Conservation (phyloP, 768 basidiomycete species). For the Tricholoma furcatifolium region DNA sequence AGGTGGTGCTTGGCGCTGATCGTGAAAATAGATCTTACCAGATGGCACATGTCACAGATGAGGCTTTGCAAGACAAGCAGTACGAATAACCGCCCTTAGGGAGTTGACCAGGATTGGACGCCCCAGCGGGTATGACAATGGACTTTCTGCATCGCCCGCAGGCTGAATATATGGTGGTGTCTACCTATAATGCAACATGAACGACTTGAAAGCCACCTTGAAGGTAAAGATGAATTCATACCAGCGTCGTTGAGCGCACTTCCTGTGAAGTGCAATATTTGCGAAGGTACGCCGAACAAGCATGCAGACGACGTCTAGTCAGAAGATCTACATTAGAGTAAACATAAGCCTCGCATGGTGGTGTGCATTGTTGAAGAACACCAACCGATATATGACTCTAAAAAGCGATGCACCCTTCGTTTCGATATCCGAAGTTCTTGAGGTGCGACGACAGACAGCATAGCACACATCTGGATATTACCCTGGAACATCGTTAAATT, state of each 20-base stretch:
- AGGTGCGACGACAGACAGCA: constrained; percentile 62
- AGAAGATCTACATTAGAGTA: constrained; percentile 51
- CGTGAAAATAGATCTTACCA: constrained; percentile 48
- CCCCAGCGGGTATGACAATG: constrained; percentile 40
- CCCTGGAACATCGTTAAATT: constrained; percentile 44
- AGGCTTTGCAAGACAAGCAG: constrained; percentile 54
- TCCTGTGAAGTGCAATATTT: constrained; percentile 56
- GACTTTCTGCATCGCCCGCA: constrained; percentile 74
- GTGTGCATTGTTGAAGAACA: background rate
- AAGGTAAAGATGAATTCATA: constrained; percentile 26
- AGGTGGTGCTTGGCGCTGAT: background rate
- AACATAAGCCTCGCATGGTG: background rate
- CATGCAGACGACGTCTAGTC: constrained; percentile 56
- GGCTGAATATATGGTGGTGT: constrained; percentile 68
- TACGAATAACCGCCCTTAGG: constrained; percentile 48
- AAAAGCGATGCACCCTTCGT: constrained; percentile 46
- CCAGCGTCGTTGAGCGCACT: constrained; percentile 52
- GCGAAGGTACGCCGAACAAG: constrained; percentile 72
- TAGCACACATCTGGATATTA: constrained; percentile 78
- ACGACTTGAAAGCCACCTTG: background rate
- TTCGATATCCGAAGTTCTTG: constrained; percentile 52
- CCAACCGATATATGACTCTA: constrained; percentile 76
- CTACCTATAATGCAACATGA: constrained; percentile 42
- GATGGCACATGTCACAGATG: constrained; percentile 59
- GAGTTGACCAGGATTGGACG: constrained; percentile 21